Evolutionary conservation across 108 stramenopile genomes (phyloP), one percentile per base, ranked within the genome.

Genomic region (Fragilaria radians): DNA sequence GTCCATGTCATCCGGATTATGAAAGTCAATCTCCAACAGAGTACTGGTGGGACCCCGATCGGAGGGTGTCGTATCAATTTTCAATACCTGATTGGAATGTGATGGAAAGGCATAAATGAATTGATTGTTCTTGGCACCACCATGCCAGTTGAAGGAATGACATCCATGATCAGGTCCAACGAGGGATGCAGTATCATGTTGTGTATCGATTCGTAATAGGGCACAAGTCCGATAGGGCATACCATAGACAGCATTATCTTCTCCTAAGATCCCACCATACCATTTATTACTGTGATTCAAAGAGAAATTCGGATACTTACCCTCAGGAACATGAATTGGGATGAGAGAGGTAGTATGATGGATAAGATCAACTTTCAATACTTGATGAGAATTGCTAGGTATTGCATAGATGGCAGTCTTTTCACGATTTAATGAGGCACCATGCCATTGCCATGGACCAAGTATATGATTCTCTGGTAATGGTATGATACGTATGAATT

Each of bases 401-500:
- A 94, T 84, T 32, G 81, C 79, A 58, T 89, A 94, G 23, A 94
- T 86, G 26, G 82, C 86, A 17, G 85, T 88, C 46, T 82, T 46
- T 48, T 88, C 73, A 22, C 61, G 54, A 62, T 88, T 87, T 29
- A 90, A 55, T 23, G 80, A 78, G 14, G 86, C 93, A 32, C 93
- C 93, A 65, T 94, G 93, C 87, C 87, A 94, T 64, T 79, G 81
- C 91, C 91, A 93, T 42, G 11, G 36, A 57, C 59, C 63, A 47
- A 59, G 62, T 32, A 61, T 62, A 46, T 84, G 74, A 2, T 46
- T 65, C 25, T 75, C 70, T 4, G 83, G 83, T n/a, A 83, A 51
- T 14, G 72, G 67, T 29, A 83, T 49, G 1, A 77, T 33, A 29
- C 70, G n/a, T n/a, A n/a, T n/a, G n/a, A n/a, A n/a, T n/a, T n/a